phyloP scores from a whole-genome alignment of 1,284 basidiomycete species.

The Peniophora sp. region DNA sequence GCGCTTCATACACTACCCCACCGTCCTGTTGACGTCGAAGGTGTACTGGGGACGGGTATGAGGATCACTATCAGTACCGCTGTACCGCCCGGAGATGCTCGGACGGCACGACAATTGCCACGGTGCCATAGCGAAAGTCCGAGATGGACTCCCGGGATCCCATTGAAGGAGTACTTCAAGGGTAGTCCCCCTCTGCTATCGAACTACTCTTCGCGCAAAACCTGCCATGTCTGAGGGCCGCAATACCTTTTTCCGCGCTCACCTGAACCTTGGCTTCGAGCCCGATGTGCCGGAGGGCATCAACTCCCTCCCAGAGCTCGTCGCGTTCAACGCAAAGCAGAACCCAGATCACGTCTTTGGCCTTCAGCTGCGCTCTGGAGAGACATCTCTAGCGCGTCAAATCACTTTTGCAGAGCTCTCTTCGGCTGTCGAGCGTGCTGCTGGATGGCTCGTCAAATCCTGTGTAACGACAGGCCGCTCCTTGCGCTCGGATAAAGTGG shows the following conservation, averaged over 20 bases:
- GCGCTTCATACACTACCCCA: no score
- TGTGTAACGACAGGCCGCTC: constrained; percentile 19
- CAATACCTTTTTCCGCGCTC: constrained; percentile 24
- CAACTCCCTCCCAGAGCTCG: constrained; percentile 26
- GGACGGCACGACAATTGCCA: no score
- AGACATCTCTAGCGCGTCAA: constrained; percentile 13
- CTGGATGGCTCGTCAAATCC: constrained; percentile 23
- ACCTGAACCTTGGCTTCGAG: constrained; percentile 24
- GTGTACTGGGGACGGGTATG: no score
- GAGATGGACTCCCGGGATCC: no score
- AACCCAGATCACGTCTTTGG: constrained; percentile 28
- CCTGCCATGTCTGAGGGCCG: not conserved
- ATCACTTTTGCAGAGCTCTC: constrained; percentile 27
- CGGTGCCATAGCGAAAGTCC: no score
- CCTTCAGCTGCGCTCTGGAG: constrained; percentile 18
- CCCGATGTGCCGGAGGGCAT: constrained; percentile 19
- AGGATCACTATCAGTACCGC: no score
- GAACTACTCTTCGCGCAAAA: no score
- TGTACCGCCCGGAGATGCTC: no score
- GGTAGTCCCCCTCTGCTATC: no score
- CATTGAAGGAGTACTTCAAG: no score
- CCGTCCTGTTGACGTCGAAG: no score
- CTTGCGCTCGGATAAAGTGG: constrained; percentile 14
- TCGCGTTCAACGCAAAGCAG: constrained; percentile 24
- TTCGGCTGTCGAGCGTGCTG: constrained; percentile 22